Conservation (phyloP, 169 alveolate genomes). For the Hepatocystis sp. region DNA sequence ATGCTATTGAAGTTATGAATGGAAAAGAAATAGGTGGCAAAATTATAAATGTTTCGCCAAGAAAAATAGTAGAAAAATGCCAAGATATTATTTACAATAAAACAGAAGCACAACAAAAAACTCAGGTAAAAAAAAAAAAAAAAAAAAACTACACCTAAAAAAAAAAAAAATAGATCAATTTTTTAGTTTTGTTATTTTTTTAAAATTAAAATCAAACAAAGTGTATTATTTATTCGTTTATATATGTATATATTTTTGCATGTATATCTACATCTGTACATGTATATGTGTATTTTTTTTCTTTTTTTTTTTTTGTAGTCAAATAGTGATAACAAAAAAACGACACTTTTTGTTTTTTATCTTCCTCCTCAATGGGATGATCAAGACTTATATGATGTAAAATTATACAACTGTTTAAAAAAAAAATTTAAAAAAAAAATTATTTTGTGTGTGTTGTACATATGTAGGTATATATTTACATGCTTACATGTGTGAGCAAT, state of each 20-base stretch:
- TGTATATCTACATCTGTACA: too few species aligned
- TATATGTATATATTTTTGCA: too few species aligned
- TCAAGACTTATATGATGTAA: slow-evolving; percentile 82
- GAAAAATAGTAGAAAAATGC: slow-evolving; percentile 87
- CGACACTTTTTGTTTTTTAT: slow-evolving; percentile 91
- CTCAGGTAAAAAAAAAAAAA: slow-evolving; percentile 29
- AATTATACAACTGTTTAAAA: background rate
- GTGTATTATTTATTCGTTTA: too few species aligned
- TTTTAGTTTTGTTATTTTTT: too few species aligned
- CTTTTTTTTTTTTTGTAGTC: slow-evolving; percentile 8
- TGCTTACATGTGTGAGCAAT: background rate
- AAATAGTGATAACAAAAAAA: slow-evolving; percentile 51
- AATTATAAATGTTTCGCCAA: slow-evolving; percentile 89
- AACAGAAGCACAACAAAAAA: slow-evolving; percentile 36
- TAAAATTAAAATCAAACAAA: too few species aligned
- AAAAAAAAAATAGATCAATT: too few species aligned
- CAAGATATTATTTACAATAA: slow-evolving; percentile 35
- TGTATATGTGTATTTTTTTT: slow-evolving; percentile 9
- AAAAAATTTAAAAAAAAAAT: too few species aligned
- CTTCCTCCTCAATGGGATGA: slow-evolving; percentile 94
- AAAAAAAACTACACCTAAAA: background rate
- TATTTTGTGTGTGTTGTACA: too few species aligned
- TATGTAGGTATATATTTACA: background rate
- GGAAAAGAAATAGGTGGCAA: slow-evolving; percentile 90
- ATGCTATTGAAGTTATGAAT: slow-evolving; percentile 92